Evolutionary conservation across 768 basidiomycete genomes (phyloP).

Genomic region (Mycena filopes): DNA sequence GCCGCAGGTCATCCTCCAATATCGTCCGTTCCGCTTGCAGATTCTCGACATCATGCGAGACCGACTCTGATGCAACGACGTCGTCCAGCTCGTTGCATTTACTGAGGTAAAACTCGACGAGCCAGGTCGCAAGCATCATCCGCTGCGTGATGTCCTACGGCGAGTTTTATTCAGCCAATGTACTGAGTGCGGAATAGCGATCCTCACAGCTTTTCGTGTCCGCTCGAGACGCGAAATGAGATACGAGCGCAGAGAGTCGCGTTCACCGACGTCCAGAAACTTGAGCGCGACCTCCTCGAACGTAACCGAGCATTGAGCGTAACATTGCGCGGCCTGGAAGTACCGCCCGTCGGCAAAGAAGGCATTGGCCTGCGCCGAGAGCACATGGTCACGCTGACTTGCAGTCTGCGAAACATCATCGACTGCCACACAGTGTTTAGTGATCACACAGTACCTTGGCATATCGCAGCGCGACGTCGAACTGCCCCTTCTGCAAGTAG

Average conservation of each 20-base stretch:
- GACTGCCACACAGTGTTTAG: constrained; percentile 4
- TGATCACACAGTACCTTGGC: constrained; percentile 67
- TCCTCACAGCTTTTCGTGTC: constrained; percentile 80
- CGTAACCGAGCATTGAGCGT: constrained; percentile 85
- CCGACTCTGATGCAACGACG: constrained; percentile 86
- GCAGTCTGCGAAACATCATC: constrained; percentile 66
- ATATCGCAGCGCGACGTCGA: constrained; percentile 81
- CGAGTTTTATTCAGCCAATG: background rate
- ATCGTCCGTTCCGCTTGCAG: constrained; percentile 81
- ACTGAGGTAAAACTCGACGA: constrained; percentile 95
- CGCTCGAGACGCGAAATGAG: constrained; percentile 88
- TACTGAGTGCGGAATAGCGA: background rate
- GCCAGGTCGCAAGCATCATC: constrained; percentile 98
- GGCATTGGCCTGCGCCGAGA: constrained; percentile 84
- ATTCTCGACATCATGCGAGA: constrained; percentile 86
- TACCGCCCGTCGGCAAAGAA: constrained; percentile 84
- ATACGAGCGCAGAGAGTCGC: constrained; percentile 91
- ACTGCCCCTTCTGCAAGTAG: constrained; percentile 81
- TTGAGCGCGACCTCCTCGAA: constrained; percentile 95
- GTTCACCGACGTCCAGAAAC: constrained; percentile 89
- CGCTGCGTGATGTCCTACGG: constrained; percentile 89
- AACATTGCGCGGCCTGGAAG: constrained; percentile 92
- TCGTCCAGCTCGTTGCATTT: constrained; percentile 98
- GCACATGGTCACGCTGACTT: constrained; percentile 85
- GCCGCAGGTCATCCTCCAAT: constrained; percentile 91